A percentile compares a stretch with the other conserved stretches of the same genome.
Conservation (phyloP, 2,329 filamentous ascomycete species). For the Nemania abortiva region DNA sequence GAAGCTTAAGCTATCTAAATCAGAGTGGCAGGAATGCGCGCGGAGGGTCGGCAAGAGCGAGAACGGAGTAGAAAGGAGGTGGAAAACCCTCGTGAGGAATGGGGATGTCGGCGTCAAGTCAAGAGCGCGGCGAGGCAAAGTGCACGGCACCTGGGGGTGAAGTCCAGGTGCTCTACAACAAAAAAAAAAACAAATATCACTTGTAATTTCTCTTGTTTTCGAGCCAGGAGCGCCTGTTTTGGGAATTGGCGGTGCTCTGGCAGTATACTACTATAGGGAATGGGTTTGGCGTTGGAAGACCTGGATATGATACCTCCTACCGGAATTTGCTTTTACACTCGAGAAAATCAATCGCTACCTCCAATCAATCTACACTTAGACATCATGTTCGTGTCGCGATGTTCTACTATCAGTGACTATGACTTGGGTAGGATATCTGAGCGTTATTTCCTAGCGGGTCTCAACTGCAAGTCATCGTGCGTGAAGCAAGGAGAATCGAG, state of each 20-base stretch:
- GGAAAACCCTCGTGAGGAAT: slow-evolving; percentile 71
- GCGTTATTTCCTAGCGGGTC: background rate
- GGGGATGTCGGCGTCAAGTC: slow-evolving; percentile 71
- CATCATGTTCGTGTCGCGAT: background rate
- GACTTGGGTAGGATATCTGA: background rate
- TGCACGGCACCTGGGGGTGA: slow-evolving; percentile 67
- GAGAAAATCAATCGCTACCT: slow-evolving; percentile 7
- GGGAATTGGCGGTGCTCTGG: slow-evolving; percentile 9
- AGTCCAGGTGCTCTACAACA: slow-evolving; percentile 20
- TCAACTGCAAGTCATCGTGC: slow-evolving; percentile 29
- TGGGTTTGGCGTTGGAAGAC: slow-evolving; percentile 34
- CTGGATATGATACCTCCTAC: slow-evolving; percentile 35
- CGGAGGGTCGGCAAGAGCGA: slow-evolving; percentile 72
- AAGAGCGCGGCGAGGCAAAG: slow-evolving; percentile 59
- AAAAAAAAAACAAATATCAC: slow-evolving; percentile 7
- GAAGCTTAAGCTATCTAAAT: slow-evolving; percentile 73
- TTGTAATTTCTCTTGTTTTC: slow-evolving; percentile 9
- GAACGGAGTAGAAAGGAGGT: slow-evolving; percentile 67
- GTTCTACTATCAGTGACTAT: background rate
- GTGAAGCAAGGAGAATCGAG: slow-evolving; percentile 14
- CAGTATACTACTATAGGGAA: slow-evolving; percentile 17
- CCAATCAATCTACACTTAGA: slow-evolving; percentile 9
- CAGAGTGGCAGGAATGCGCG: slow-evolving; percentile 76
- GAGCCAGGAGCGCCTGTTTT: slow-evolving; percentile 5
- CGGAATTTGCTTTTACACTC: slow-evolving; percentile 27